A percentile compares a stretch with the other conserved stretches of the same genome.
phyloP scores from a whole-genome alignment of 257 asterid species.

The Euphrasia confusa region DNA sequence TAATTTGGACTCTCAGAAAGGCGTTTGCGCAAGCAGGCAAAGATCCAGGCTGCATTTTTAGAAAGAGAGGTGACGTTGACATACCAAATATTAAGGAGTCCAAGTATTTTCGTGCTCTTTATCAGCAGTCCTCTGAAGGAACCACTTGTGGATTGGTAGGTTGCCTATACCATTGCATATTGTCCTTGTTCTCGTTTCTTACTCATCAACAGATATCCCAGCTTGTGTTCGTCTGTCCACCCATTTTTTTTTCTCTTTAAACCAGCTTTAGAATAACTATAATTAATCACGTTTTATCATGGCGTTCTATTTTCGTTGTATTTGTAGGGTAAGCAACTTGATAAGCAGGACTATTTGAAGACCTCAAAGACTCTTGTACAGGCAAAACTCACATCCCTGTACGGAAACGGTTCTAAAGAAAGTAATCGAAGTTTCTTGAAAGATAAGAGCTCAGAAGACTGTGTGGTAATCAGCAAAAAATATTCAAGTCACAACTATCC shows the following conservation, averaged over 20 bases:
- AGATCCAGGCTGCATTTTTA: constrained; percentile 56
- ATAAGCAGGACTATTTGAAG: constrained; percentile 35
- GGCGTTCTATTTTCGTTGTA: constrained; percentile 14
- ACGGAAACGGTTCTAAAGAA: constrained; percentile 45
- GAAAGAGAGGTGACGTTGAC: constrained; percentile 51
- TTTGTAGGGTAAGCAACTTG: constrained; percentile 46
- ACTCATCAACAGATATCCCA: constrained; percentile 11
- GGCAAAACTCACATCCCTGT: constrained; percentile 58
- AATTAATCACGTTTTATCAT: constrained; percentile 2
- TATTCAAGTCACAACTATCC: constrained; percentile 31
- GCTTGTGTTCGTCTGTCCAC: constrained; percentile 15
- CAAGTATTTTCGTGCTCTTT: constrained; percentile 54
- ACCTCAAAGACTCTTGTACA: constrained; percentile 47
- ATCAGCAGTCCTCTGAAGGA: constrained; percentile 39
- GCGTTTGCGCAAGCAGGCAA: constrained; percentile 91
- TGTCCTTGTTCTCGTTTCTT: constrained; percentile 14
- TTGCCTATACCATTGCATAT: constrained; percentile 10
- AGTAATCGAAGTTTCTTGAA: constrained; percentile 31
- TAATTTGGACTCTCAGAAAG: constrained; percentile 45
- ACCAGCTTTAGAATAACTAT: constrained; percentile 1
- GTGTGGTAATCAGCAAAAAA: constrained; percentile 36
- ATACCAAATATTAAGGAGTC: constrained; percentile 67
- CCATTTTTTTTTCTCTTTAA: background rate
- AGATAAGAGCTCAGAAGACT: constrained; percentile 48
- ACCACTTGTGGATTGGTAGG: constrained; percentile 43